Percentiles rank a stretch among this genome's conserved stretches.
phyloP scores from a whole-genome alignment of 306 rosid species.

The Hippophae gyantsensis region DNA sequence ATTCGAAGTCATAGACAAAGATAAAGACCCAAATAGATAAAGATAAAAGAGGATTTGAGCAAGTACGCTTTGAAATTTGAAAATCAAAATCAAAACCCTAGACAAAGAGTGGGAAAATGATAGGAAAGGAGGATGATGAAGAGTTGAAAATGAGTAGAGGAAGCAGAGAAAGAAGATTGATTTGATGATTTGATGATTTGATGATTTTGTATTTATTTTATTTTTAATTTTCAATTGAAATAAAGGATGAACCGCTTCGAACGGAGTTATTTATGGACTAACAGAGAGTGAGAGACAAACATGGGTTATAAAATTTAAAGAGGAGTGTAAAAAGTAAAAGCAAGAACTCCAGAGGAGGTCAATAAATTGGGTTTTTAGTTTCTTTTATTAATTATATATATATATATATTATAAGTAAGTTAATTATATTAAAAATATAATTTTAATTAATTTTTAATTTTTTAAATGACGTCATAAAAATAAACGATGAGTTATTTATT shows the following conservation, averaged over 20 bases:
- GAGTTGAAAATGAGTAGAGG: constrained; percentile 25
- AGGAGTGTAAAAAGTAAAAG: too few relatives aligned
- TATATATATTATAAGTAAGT: too few relatives aligned
- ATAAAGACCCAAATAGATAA: too few relatives aligned
- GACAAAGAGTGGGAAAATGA: constrained; percentile 11
- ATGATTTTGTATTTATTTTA: background rate
- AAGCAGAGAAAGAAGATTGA: background rate
- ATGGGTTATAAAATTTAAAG: background rate
- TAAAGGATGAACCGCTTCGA: constrained; percentile 55
- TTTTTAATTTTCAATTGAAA: constrained; percentile 2
- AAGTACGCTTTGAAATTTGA: background rate
- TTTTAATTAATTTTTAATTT: too few relatives aligned
- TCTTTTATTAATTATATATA: too few relatives aligned
- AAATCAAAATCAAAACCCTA: constrained; percentile 66
- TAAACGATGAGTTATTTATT: too few relatives aligned
- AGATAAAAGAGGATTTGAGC: background rate
- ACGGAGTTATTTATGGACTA: constrained; percentile 54
- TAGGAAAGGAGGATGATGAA: constrained; percentile 12
- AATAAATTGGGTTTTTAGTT: too few relatives aligned
- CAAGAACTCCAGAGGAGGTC: too few relatives aligned
- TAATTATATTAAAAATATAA: too few relatives aligned
- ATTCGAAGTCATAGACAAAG: constrained; percentile 28
- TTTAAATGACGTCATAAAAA: too few relatives aligned
- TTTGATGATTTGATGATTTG: background rate
- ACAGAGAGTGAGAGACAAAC: too few relatives aligned